Evolutionary conservation across 495 filamentous ascomycete species (phyloP).

Genomic region (Stereocaulon alpinum): DNA sequence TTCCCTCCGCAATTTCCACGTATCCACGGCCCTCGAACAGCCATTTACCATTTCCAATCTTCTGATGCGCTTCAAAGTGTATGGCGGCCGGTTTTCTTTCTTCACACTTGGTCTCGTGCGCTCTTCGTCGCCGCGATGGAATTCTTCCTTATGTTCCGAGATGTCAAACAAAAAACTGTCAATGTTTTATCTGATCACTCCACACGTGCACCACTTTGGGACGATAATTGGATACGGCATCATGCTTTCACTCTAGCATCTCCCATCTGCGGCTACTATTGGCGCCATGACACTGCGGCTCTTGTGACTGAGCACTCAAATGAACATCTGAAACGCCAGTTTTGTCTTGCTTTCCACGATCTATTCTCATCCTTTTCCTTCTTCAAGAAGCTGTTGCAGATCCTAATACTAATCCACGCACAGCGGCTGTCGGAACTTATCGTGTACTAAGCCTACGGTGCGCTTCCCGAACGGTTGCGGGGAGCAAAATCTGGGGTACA

Average conservation of each 20-base stretch:
- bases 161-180: neutral
- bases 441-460: conserved; percentile 7
- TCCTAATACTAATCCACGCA: conserved; percentile 2
- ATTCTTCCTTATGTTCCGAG: neutral
- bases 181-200: conserved; percentile 7
- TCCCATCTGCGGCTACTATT: conserved; percentile 8
- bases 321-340: conserved; percentile 11
- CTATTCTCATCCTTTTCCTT: neutral
- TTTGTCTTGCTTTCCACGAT: neutral
- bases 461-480: conserved; percentile 13
- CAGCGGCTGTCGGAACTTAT: conserved; percentile 7
- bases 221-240: conserved; percentile 4
- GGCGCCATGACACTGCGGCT: conserved; percentile 13
- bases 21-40: too few species aligned
- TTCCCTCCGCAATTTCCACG: neutral
- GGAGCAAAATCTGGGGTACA: conserved; percentile 14
- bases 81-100: neutral
- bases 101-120: neutral
- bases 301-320: conserved; percentile 3
- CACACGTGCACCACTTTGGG: conserved; percentile 8
- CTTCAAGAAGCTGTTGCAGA: neutral
- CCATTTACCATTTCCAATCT: neutral
- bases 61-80: neutral
- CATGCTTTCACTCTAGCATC: neutral
- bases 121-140: neutral